Percentiles rank a stretch among this genome's conserved stretches.
Evolutionary conservation across 2,329 filamentous ascomycete species (phyloP).

Genomic region (Fusarium concolor): DNA sequence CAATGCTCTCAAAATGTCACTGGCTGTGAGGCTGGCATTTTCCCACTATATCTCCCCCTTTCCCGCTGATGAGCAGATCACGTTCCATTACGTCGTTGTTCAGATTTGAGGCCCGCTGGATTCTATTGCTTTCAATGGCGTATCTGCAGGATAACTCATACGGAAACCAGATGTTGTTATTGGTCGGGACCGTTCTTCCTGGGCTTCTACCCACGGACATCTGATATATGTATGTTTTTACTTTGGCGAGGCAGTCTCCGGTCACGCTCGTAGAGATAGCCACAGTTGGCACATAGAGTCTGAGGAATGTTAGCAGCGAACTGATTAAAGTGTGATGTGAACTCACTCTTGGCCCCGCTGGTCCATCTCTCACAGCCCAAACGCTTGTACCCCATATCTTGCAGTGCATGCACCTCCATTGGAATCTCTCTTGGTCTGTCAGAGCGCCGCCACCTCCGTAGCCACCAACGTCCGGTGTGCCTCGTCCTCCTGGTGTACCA

Average conservation of each 20-base stretch:
- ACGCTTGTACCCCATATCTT: constrained; percentile 88
- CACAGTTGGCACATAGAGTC: constrained; percentile 94
- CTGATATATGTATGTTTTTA: constrained; percentile 54
- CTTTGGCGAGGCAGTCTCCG: constrained; percentile 75
- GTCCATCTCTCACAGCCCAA: constrained; percentile 95
- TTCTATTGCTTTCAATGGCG: constrained; percentile 21
- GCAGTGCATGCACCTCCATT: constrained; percentile 92
- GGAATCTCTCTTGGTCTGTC: constrained; percentile 80
- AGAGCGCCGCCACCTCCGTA: constrained; percentile 77
- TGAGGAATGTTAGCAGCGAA: constrained; percentile 51
- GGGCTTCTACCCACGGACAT: constrained; percentile 49
- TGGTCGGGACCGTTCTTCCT: constrained; percentile 37
- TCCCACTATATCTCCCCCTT: constrained; percentile 10
- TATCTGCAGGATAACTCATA: constrained; percentile 8
- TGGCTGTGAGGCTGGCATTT: constrained; percentile 22
- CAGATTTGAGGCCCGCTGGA: background rate
- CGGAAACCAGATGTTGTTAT: constrained; percentile 15
- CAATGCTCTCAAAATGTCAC: constrained; percentile 38
- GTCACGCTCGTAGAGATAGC: constrained; percentile 87
- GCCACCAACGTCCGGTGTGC: constrained; percentile 83
- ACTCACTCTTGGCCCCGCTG: constrained; percentile 82
- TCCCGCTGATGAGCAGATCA: constrained; percentile 11
- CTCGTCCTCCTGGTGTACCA: constrained; percentile 74
- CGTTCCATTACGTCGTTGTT: constrained; percentile 9
- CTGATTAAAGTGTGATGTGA: background rate